phyloP scores from a whole-genome alignment of 2,329 filamentous ascomycete species.

The Aureobasidium sp. region DNA sequence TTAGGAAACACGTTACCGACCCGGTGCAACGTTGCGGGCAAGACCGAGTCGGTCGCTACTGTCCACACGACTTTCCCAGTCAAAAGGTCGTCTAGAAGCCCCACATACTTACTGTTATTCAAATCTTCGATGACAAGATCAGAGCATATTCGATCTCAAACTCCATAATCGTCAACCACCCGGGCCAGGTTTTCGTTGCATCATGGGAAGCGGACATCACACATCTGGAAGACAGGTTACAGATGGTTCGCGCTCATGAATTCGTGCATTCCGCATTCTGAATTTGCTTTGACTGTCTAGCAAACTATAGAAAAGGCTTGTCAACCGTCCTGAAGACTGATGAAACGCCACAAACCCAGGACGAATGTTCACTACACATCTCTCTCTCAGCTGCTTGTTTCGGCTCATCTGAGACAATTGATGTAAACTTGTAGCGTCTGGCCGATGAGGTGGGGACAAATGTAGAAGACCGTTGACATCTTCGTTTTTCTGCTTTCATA shows the following conservation, averaged over 20 bases:
- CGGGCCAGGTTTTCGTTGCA: background rate
- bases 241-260: background rate
- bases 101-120: background rate
- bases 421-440: background rate
- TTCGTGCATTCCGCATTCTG: background rate
- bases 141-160: background rate
- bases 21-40: slow-evolving; percentile 7
- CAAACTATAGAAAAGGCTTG: slow-evolving; percentile 1
- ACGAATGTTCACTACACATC: background rate
- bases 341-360: slow-evolving; percentile 1
- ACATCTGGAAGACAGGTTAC: background rate
- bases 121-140: background rate
- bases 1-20: background rate
- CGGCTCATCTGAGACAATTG: slow-evolving; percentile 9
- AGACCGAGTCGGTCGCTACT: background rate
- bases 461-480: slow-evolving; percentile 4
- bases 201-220: background rate
- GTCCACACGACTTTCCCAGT: background rate
- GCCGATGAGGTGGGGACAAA: background rate
- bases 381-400: background rate
- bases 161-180: background rate
- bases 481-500: slow-evolving; percentile 8
- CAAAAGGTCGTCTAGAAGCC: background rate
- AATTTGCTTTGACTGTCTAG: background rate
- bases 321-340: background rate